Conservation (phyloP, 495 filamentous ascomycete species). For the Delitschia confertaspora region DNA sequence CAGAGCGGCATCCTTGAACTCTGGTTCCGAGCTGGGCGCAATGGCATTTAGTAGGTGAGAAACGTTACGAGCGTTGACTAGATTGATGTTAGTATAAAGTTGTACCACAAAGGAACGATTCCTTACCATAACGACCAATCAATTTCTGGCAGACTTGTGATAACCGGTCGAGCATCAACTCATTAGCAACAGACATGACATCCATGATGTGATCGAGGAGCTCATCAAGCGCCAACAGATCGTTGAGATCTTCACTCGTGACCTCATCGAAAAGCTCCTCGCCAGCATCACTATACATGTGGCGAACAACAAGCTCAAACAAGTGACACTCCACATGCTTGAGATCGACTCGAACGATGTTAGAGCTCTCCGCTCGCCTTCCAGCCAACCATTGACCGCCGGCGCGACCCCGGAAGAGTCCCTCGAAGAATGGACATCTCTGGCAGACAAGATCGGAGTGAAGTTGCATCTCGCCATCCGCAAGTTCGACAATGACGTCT, state of each 20-base stretch:
- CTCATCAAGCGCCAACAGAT: conserved; percentile 70
- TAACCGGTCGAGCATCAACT: conserved; percentile 87
- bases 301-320: conserved; percentile 70
- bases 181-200: conserved; percentile 81
- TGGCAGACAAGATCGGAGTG: conserved; percentile 73
- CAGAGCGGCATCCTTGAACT: conserved; percentile 80
- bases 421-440: conserved; percentile 86
- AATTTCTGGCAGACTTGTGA: conserved; percentile 82
- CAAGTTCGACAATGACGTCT: conserved; percentile 68
- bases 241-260: conserved; percentile 59
- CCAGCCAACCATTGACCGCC: conserved; percentile 70
- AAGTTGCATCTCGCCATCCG: conserved; percentile 54
- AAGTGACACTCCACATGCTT: conserved; percentile 63
- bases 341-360: conserved; percentile 62
- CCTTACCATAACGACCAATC: conserved; percentile 70
- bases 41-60: conserved; percentile 75
- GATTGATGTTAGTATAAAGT: conserved; percentile 5
- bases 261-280: conserved; percentile 73
- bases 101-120: background rate
- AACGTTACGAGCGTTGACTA: conserved; percentile 78
- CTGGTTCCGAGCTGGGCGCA: conserved; percentile 66
- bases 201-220: conserved; percentile 86
- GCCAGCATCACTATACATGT: conserved; percentile 78
- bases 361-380: conserved; percentile 46
- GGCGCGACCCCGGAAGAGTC: conserved; percentile 78